Evolutionary conservation across 2,329 filamentous ascomycete genomes (phyloP).

Genomic region (Thyridium curvatum): DNA sequence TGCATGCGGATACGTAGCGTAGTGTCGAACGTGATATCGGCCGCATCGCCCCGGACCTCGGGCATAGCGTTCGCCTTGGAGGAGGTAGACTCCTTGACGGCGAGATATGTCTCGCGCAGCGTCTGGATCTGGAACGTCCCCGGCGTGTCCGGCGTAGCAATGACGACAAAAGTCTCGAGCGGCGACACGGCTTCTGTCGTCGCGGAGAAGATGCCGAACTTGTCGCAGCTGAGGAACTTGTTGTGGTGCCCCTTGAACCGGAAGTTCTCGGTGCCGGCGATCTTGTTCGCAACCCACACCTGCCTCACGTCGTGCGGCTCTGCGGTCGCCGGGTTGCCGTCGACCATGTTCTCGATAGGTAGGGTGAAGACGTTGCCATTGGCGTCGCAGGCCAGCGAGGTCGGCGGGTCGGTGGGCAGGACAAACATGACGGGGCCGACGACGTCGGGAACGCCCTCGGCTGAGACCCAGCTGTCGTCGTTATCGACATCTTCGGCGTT

Average conservation of each 20-base stretch:
- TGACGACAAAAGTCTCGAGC: constrained; percentile 73
- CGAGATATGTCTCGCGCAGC: constrained; percentile 63
- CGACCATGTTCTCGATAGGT: constrained; percentile 79
- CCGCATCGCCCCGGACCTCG: constrained; percentile 72
- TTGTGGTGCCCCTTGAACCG: constrained; percentile 90
- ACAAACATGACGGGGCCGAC: constrained; percentile 78
- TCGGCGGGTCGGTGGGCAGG: constrained; percentile 65
- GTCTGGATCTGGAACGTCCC: constrained; percentile 73
- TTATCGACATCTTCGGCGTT: constrained; percentile 36
- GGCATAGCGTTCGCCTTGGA: constrained; percentile 42
- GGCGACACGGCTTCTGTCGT: constrained; percentile 75
- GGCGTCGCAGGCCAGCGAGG: constrained; percentile 78
- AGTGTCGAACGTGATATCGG: constrained; percentile 60
- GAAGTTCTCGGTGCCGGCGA: constrained; percentile 74
- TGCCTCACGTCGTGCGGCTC: constrained; percentile 95
- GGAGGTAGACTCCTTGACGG: constrained; percentile 47
- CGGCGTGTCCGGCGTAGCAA: constrained; percentile 57
- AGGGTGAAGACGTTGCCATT: constrained; percentile 81
- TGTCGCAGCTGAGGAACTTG: constrained; percentile 82
- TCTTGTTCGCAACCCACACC: constrained; percentile 85
- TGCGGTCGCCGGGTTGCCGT: constrained; percentile 72
- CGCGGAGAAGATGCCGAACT: constrained; percentile 71
- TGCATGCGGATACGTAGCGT: constrained; percentile 86
- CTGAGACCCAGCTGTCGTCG: constrained; percentile 89
- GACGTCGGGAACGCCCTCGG: constrained; percentile 68